Conservation (phyloP, 73 alveolate species). For the Symbiodinium natans region DNA sequence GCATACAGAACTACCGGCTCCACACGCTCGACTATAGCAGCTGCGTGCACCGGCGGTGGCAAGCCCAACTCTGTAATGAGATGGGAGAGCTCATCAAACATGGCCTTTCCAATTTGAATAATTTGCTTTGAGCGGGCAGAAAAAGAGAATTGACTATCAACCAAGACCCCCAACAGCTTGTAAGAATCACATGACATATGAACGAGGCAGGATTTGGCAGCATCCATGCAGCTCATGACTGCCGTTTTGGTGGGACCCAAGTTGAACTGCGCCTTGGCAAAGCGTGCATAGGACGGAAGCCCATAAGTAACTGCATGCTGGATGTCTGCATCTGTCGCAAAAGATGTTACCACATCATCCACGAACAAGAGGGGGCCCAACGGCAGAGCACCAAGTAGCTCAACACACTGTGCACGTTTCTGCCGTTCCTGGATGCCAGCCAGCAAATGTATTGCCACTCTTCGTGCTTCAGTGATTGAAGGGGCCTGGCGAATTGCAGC, state of each 20-base stretch:
- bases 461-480: not conserved
- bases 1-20: conserved; percentile 27
- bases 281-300: too few species aligned
- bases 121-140: not conserved
- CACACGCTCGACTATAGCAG: not conserved
- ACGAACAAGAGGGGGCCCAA: not conserved
- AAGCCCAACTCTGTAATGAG: not conserved
- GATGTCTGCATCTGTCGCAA: not conserved
- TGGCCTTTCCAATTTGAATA: not conserved
- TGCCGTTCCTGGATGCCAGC: not conserved
- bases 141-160: not conserved
- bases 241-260: too few species aligned
- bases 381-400: not conserved
- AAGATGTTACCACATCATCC: conserved; percentile 1
- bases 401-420: not conserved
- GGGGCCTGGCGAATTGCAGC: too few species aligned
- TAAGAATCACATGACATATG: too few species aligned
- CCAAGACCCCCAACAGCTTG: too few species aligned
- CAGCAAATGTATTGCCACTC: not conserved
- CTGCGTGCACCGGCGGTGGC: not conserved
- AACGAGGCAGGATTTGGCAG: too few species aligned
- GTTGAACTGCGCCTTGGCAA: too few species aligned
- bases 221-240: too few species aligned
- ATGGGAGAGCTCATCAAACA: not conserved
- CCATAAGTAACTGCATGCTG: too few species aligned